Evolutionary conservation across 208 protist species (phyloP), one percentile per base, ranked within the genome.

Genomic region (Balamuthia mandrillaris): DNA sequence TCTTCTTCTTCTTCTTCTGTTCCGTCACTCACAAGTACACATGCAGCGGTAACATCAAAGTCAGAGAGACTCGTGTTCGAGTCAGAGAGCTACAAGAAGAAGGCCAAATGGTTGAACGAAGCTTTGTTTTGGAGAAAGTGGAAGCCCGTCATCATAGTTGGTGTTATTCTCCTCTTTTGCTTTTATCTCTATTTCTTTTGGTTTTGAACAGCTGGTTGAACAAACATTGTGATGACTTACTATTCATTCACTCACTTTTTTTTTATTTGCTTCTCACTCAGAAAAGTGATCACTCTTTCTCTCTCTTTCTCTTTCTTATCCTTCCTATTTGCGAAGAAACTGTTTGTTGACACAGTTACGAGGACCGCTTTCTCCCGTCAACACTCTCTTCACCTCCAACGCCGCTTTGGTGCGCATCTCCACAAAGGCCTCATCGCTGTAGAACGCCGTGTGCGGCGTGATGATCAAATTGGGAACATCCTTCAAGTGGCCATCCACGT

Each of bases 101-200:
- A 91, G 52, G 85, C 91, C 7, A 89, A 90, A 47, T 86, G 89
- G 45, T 66, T 92, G 51, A 92, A 92, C 77, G 74, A 44, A 37
- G 37, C 79, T 47, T 35, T 90, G 41, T 68, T 93, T 27, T 90
- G 85, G 35, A 84, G 86, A 31, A 92, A 92, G 61, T 93, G 90
- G 74, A 84, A 45, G 1, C 91, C 91, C 10, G 27, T 89, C 47
- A 31, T 84, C 29, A 39, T 90, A 1, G 63, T 93, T 41, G 41
- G 72, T 42, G 37, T 86, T 2, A 81, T 88, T 27, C 45, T 92
- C 14, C 9, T 91, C 16, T 27, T 91, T 21, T 35, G 91, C n/a
- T 12, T 93, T 5, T 93, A 92, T 81, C 56, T 93, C 33, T 79
- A 87, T 39, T 91, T 81, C 52, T 89, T 42, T 39, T 90, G 87